A percentile compares a stretch with the other conserved stretches of the same genome.
Evolutionary conservation across 2,329 filamentous ascomycete genomes (phyloP).

Genomic region (Raffaelea albimanens): DNA sequence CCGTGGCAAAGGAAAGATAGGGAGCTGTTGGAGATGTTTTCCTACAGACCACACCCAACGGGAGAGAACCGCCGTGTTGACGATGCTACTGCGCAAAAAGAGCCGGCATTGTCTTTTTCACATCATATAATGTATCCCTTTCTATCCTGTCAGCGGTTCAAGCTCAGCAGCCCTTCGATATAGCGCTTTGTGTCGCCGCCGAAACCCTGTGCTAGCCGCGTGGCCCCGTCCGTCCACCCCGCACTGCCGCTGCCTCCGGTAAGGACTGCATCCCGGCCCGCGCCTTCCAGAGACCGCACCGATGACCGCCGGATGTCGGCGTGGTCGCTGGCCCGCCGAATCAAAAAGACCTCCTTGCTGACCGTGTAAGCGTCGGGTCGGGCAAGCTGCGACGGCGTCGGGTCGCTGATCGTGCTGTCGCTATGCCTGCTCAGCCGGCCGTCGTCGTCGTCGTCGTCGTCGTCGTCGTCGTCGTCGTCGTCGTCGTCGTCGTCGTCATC

Average conservation of each 20-base stretch:
- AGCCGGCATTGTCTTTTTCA: too few relatives aligned
- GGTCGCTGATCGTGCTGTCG: neutral
- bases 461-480: neutral
- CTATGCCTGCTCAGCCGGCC: slow-evolving; percentile 2
- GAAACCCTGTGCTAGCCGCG: slow-evolving; percentile 59
- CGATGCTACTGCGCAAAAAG: too few relatives aligned
- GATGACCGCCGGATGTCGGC: slow-evolving; percentile 21
- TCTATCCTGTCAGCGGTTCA: slow-evolving; percentile 37
- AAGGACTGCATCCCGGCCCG: slow-evolving; percentile 15
- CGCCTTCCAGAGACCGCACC: slow-evolving; percentile 22
- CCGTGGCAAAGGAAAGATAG: too few relatives aligned
- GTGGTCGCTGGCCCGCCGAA: slow-evolving; percentile 51
- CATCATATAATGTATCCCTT: too few relatives aligned
- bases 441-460: neutral
- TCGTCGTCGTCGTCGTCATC: neutral
- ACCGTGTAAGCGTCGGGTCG: slow-evolving; percentile 15
- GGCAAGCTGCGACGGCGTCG: neutral
- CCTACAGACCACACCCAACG: too few relatives aligned
- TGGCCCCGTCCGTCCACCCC: slow-evolving; percentile 45
- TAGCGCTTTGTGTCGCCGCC: slow-evolving; percentile 69
- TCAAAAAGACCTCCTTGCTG: slow-evolving; percentile 52
- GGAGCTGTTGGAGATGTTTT: too few relatives aligned
- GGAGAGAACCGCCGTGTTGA: too few relatives aligned
- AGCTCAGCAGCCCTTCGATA: slow-evolving; percentile 60
- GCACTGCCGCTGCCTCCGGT: slow-evolving; percentile 15